Evolutionary conservation across 225 moss, liverwort and hornwort genomes (phyloP), one percentile per base, ranked within the genome.

Genomic region (Sphagnum contortum): DNA sequence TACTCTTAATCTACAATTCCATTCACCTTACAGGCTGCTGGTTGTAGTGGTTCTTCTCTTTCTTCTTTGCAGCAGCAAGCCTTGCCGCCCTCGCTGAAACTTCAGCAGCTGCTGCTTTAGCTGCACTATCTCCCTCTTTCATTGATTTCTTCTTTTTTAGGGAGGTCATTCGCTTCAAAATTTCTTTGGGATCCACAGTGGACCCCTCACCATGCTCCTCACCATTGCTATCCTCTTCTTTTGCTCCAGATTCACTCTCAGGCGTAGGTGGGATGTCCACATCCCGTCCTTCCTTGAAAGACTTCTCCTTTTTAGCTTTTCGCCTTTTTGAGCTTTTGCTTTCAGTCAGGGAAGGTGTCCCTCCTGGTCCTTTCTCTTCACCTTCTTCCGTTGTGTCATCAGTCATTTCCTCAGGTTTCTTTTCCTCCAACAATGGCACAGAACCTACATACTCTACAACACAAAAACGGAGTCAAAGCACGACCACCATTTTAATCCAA

Each of bases 41-140:
- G 66, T 85, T 85, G 59, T 85, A 85, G 69, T 85, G 85, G 62
- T 81, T 81, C 66, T 85, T 85, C 70, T 81, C 85, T 61, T 85
- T 80, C 79, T 85, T 85, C 74, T 79, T 85, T 46, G 85, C 85
- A 49, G 93, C 91, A 3, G 98, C 93, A 55, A 98, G 91, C 71
- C 89, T 98, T 6, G 89, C 82, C 70, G 90, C 93, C 85, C 98
- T 89, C 62, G 93, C 93, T 46, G 93, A 81, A 71, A 93, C 93
- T 77, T 98, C 98, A 53, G 89, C 81, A 8, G 84, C 84, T 29
- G 93, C 98, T 67, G 98, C 93, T 73, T 98, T 98, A 44, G 85
- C 76, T 46, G 85, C 85, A n/a, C 72, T 64, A 67, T 81, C 81
- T 48, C 74, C 72, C 49, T 85, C 81, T 69, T 81, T 85, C 69